These are phyloP conservation scores for Artemisia argyi DNA, from an alignment of 129 eudicot species.

Conservation along the genomic window DNA sequence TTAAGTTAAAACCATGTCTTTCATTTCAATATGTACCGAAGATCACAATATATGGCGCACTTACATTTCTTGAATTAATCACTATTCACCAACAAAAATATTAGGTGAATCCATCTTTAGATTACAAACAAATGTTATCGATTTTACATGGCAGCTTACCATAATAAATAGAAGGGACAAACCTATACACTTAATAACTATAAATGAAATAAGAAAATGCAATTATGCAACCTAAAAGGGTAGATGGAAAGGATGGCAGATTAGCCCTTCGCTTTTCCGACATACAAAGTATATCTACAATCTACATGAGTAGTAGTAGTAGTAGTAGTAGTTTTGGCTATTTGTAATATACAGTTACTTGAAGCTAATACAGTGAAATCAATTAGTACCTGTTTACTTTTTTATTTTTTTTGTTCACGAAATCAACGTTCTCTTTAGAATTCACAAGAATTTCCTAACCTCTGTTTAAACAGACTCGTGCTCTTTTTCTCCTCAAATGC, in stretches of 20 bases:
- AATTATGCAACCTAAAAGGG: constrained; percentile 28
- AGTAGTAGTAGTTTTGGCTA: constrained; percentile 29
- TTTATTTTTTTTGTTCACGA: constrained; percentile 34
- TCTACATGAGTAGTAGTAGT: constrained; percentile 33
- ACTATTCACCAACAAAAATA: constrained; percentile 15
- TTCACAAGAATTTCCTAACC: constrained; percentile 85
- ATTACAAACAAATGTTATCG: constrained; percentile 25
- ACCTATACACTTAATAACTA: constrained; percentile 18
- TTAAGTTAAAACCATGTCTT: constrained; percentile 16
- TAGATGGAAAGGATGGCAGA: constrained; percentile 64
- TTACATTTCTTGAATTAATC: constrained; percentile 12
- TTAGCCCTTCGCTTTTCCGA: constrained; percentile 70
- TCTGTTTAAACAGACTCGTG: constrained; percentile 61
- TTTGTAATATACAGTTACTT: constrained; percentile 39
- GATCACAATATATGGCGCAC: constrained; percentile 13
- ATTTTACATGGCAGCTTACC: constrained; percentile 13
- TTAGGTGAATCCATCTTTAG: constrained; percentile 23
- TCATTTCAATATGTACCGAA: constrained; percentile 21
- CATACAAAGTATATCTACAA: constrained; percentile 45
- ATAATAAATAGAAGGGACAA: constrained; percentile 2
- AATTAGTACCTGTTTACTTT: constrained; percentile 32
- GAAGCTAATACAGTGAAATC: constrained; percentile 26
- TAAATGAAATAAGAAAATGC: constrained; percentile 25
- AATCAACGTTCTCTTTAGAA: constrained; percentile 48
- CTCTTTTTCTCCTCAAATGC: constrained; percentile 68